Evolutionary conservation across 2,329 filamentous ascomycete genomes (phyloP), one percentile per base, ranked within the genome.

Genomic region (Sclerotinia borealis): DNA sequence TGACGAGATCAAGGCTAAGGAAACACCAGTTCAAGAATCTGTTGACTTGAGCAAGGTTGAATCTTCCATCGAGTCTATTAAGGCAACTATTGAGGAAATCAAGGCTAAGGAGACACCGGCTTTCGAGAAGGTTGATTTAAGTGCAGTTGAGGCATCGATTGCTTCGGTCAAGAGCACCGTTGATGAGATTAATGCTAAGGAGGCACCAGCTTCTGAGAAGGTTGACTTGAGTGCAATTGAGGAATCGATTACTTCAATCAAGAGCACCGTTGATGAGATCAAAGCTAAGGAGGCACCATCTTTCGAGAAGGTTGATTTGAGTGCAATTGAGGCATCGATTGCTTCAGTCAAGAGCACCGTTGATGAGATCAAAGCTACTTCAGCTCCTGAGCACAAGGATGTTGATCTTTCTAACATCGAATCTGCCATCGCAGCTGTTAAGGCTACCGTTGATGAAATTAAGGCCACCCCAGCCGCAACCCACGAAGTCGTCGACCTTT

Each of bases 1-100:
- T 22, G 56, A 63, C 4, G 66, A 70, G n/a, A 65, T 71, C 8
- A 70, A 71, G 49, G 1, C 58, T 0, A 64, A 63, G 6, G 66
- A 67, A 3, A 17, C 31, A 25, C 63, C 66, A 13, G 55, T 31
- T 25, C 3, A 59, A 67, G 3, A 63, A 63, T n/a, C n/a, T 29
- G 50, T 65, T 10, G 68, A 69, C 51, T 31, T 69, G 5, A 47
- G 62, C 8, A 10, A 29, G 13, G 3, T 69, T 2, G 64, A 69
- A 10, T 10, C 48, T 10, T 64, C 58, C 1, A 29, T 60, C 17
- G 25, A 27, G 0, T 50, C 63, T 9, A 34, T 68, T 29, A 56
- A 65, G 29, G 5, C 22, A 19, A 36, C 36, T 13, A 13, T 69
- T 0, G 54, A 61, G 2, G 69, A 69, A 5, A 68, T 72, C 36